These are phyloP conservation scores for Reticulascus tulasneorum DNA, from an alignment of 2,329 filamentous ascomycete genomes.

Conservation along the genomic window DNA sequence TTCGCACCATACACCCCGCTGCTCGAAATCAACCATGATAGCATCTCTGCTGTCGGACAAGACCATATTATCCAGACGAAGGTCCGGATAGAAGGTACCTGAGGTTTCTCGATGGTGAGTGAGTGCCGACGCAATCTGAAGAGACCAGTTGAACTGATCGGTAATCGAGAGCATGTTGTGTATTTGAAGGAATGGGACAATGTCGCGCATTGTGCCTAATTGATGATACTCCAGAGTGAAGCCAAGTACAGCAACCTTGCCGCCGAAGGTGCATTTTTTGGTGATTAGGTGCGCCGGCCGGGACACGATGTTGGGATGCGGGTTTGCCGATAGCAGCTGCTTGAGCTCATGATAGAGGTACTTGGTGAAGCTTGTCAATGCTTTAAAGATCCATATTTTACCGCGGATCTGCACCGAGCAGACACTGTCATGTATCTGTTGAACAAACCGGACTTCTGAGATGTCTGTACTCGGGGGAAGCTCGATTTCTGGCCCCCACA, in stretches of 20 bases:
- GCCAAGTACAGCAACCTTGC: slow-evolving; percentile 51
- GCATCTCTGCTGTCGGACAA: slow-evolving; percentile 42
- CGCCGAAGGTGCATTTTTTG: slow-evolving; percentile 53
- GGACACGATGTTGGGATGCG: slow-evolving; percentile 50
- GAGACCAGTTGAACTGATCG: slow-evolving; percentile 50
- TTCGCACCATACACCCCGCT: slow-evolving; percentile 59
- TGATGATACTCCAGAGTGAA: slow-evolving; percentile 53
- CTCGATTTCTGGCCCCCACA: slow-evolving; percentile 38
- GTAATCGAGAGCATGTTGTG: slow-evolving; percentile 36
- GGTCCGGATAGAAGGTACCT: slow-evolving; percentile 51
- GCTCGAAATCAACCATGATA: slow-evolving; percentile 60
- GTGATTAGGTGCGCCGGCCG: slow-evolving; percentile 50
- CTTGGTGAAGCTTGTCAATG: slow-evolving; percentile 52
- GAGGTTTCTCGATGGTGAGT: slow-evolving; percentile 43
- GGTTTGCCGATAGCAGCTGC: slow-evolving; percentile 46
- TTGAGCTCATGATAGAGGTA: slow-evolving; percentile 60
- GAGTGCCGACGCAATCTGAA: slow-evolving; percentile 48
- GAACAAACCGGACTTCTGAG: slow-evolving; percentile 42
- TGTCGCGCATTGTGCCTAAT: slow-evolving; percentile 52
- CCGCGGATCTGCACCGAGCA: slow-evolving; percentile 45
- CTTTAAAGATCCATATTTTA: slow-evolving; percentile 52
- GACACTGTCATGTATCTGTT: slow-evolving; percentile 56
- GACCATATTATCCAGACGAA: slow-evolving; percentile 57
- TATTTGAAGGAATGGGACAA: slow-evolving; percentile 46
- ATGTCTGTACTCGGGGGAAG: slow-evolving; percentile 48